Evolutionary conservation across 2,329 filamentous ascomycete species (phyloP), one percentile per base, ranked within the genome.

Genomic region (Metarhizium rileyi): DNA sequence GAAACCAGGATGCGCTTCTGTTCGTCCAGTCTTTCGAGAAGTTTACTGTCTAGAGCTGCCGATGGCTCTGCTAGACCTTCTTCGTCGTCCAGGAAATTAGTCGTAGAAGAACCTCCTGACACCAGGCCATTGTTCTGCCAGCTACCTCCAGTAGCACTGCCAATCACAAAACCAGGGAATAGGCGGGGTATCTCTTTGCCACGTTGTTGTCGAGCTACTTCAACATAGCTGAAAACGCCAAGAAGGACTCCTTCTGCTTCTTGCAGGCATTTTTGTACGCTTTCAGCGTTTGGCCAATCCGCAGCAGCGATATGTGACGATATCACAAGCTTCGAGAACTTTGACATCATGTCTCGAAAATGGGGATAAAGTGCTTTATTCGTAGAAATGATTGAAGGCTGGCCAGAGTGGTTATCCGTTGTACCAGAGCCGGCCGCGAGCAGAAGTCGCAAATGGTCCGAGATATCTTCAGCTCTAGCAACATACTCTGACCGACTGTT

Each of bases 271-370:
- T 98, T 98, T 49, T 93, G 85, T 53, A 91, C 87, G 1, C 91
- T 94, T 66, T 98, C 93, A 16, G 88, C 84, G 49, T 91, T 90
- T 8, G 91, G 90, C 81, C 90, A 97, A 69, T 98, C 93, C 30
- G 91, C 88, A 5, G 91, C 90, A 36, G 93, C 93, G 63, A 98
- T 96, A 64, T 98, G 93, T 14, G 93, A 97, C 3, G 93, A 98
- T 45, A 98, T 84, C 42, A 98, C 93, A 9, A 98, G 76, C 66
- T 98, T 98, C n/a, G 93, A 97, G 66, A 98, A 98, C 60, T 95
- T 90, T 42, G 93, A 97, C 93, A 98, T 98, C 84, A 97, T 97
- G 64, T 97, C 93, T 48, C 93, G 79, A 69, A 98, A 98, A 67
- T 97, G 90, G 23, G 93, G 93, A 63, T 97, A 97, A 16, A 98